phyloP scores from a whole-genome alignment of 495 filamentous ascomycete species.

The Pyrenula aspistea region DNA sequence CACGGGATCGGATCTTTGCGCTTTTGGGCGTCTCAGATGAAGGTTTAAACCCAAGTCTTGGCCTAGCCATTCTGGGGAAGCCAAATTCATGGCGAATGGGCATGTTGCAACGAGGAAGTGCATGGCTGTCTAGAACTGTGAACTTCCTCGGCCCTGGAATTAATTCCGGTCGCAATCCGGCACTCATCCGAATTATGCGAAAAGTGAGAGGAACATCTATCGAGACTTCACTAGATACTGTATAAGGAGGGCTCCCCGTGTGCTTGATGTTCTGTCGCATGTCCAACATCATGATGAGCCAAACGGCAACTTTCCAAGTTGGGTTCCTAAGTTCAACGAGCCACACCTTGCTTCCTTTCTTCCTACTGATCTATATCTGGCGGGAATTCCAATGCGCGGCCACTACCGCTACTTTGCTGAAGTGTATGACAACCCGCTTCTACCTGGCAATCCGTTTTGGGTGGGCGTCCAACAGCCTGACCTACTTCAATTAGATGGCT shows the following conservation, averaged over 20 bases:
- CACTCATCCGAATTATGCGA: not conserved
- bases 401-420: not conserved
- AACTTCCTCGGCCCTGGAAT: not conserved
- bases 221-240: not conserved
- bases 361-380: not conserved
- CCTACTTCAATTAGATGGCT: not conserved
- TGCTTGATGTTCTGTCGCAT: not conserved
- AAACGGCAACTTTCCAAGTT: not conserved
- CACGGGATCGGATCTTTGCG: conserved; percentile 4
- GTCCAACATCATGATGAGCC: not conserved
- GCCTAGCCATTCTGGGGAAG: not conserved
- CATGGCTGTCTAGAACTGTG: not conserved
- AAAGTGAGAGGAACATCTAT: not conserved
- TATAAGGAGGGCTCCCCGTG: not conserved
- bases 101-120: not conserved
- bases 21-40: conserved; percentile 3
- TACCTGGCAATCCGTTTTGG: not conserved
- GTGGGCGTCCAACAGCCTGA: not conserved
- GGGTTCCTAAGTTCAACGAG: not conserved
- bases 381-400: not conserved
- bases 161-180: not conserved
- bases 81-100: not conserved
- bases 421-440: not conserved
- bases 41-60: not conserved
- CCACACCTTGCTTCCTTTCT: not conserved